Conservation (phyloP, 305 asterid species). For the Rubia balearica region DNA sequence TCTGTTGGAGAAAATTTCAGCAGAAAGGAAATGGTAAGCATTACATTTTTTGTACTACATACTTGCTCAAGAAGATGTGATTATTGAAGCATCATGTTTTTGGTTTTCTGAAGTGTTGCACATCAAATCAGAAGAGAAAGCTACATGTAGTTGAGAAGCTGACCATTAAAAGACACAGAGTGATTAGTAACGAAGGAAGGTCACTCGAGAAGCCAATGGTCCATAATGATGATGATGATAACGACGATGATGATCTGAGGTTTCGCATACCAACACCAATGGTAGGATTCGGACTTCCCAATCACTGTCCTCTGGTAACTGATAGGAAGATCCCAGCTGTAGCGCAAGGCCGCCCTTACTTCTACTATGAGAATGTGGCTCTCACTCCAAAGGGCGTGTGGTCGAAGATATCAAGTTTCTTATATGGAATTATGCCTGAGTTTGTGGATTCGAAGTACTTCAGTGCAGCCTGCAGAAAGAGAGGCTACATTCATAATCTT, state of each 20-base stretch:
- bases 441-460: conserved; percentile 84
- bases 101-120: not conserved
- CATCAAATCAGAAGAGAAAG: not conserved
- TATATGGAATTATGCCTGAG: conserved; percentile 61
- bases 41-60: not conserved
- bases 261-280: conserved; percentile 75
- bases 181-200: not conserved
- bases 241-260: not conserved
- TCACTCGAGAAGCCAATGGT: not conserved
- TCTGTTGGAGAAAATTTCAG: not conserved
- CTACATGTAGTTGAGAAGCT: not conserved
- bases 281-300: conserved; percentile 78
- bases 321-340: conserved; percentile 44
- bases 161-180: no score
- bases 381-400: conserved; percentile 90
- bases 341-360: conserved; percentile 67
- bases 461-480: conserved; percentile 70
- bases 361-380: conserved; percentile 90
- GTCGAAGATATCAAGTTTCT: conserved; percentile 60
- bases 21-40: not conserved
- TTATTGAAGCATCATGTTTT: not conserved
- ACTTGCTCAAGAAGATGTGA: not conserved
- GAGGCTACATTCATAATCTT: conserved; percentile 80
- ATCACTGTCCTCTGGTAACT: conserved; percentile 17
- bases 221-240: not conserved